Conservation (phyloP, 2,329 filamentous ascomycete species). For the Iodosphaeria phyllophila region DNA sequence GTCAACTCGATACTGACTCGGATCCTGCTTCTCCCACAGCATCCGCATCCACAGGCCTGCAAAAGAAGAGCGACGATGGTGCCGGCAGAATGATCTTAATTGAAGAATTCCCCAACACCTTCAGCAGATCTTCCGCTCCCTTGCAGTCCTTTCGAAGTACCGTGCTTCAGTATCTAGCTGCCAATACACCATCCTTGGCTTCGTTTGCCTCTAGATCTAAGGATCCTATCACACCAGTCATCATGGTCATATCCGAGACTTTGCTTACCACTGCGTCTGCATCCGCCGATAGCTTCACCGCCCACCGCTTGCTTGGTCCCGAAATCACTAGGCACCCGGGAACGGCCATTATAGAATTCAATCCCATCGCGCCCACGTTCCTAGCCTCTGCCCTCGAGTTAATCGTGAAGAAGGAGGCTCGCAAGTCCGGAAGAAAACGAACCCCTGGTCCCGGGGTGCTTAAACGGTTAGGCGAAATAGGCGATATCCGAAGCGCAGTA, state of each 20-base stretch:
- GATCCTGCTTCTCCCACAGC: constrained; percentile 6
- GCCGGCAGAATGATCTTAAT: constrained; percentile 46
- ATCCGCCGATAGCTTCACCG: constrained; percentile 79
- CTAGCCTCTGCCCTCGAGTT: constrained; percentile 70
- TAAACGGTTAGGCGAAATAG: constrained; percentile 64
- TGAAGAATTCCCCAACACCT: constrained; percentile 68
- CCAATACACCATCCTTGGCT: constrained; percentile 39
- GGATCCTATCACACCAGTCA: constrained; percentile 47
- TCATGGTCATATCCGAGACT: constrained; percentile 86
- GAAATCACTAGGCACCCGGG: constrained; percentile 70
- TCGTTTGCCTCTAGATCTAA: constrained; percentile 21
- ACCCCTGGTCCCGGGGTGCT: constrained; percentile 66
- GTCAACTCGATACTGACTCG: constrained; percentile 37
- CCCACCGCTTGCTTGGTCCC: constrained; percentile 72
- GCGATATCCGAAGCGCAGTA: constrained; percentile 83
- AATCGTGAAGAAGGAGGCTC: constrained; percentile 69
- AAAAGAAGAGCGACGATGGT: constrained; percentile 4
- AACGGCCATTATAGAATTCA: constrained; percentile 75
- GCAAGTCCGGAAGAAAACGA: constrained; percentile 53
- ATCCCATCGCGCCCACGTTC: constrained; percentile 72
- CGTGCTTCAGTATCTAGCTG: constrained; percentile 56
- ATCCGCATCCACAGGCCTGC: constrained; percentile 1
- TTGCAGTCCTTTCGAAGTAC: constrained; percentile 56
- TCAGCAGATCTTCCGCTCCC: constrained; percentile 43
- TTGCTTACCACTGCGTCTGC: constrained; percentile 70